Base-by-base conservation (phyloP, 495 filamentous ascomycete genomes). In the Astrothelium macrocarpum region DNA sequence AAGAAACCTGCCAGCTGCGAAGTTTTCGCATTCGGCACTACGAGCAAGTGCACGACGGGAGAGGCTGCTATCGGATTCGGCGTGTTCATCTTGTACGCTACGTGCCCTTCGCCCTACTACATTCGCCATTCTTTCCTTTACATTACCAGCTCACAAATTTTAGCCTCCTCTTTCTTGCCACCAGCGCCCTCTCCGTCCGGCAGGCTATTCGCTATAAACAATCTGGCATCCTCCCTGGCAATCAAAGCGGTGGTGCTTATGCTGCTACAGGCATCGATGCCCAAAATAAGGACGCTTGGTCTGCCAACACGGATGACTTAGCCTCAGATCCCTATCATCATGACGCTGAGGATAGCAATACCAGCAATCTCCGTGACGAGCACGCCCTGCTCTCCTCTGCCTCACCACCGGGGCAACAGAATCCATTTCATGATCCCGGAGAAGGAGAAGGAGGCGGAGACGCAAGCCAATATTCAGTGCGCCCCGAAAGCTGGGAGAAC, bases 41-140 rank as follows among this genome's bases (percentile, higher is more conserved):
- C 73, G 43, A 67, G 70, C 53, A 85, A 81, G 58, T 97, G 93
- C 75, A 78, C 78, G 20, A 71, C 92, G 59, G 91, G 89, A 78
- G 87, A 88, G 61, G 87, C 85, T 16, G 85, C 86, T 16, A 86
- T 90, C n/a, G 90, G 84, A 18, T 76, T 96, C 25, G 90, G 85
- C 1, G 84, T 94, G 36, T 81, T 95, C 36, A 84, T 95, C 73
- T 90, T 85, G 91, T 96, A 82, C 49, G 85, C n/a, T n/a, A n/a
- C n/a, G n/a, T n/a, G n/a, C n/a, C n/a, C n/a, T 79, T 26, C 20
- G 5, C 25, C 20, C 20, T 26, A 32, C n/a, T 53, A 34, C 36
- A 10, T 72, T 67, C 69, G 64, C 32, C 20, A 58, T 45, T 14
- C 34, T 20, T 18, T 12, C 32, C 53, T 60, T 66, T 60, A 23